A percentile compares a stretch with the other conserved stretches of the same genome.
These are phyloP conservation scores for Eucalyptus cladocalyx DNA, from an alignment of 345 rosid genomes.

Conservation along the genomic window DNA sequence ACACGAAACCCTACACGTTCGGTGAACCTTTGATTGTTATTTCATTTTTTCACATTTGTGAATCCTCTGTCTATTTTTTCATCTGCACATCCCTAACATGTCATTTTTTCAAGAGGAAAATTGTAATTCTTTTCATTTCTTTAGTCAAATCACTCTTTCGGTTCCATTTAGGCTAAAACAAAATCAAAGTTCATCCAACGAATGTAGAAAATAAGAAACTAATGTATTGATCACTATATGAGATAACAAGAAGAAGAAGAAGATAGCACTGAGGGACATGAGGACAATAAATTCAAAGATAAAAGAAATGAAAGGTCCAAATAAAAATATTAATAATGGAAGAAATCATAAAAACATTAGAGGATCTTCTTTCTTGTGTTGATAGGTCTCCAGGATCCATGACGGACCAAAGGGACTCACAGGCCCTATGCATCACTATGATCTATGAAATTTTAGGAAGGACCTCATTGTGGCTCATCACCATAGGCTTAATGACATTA, in stretches of 20 bases:
- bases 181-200: neutral
- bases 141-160: neutral
- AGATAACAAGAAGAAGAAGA: neutral
- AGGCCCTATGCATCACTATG: too few species aligned
- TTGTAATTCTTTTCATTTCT: neutral
- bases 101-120: neutral
- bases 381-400: neutral
- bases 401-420: neutral
- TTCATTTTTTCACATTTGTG: too few species aligned
- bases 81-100: neutral
- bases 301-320: neutral
- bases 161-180: neutral
- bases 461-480: neutral
- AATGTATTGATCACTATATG: neutral
- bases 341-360: neutral
- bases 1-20: neutral
- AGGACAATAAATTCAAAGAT: neutral
- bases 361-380: neutral
- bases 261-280: neutral
- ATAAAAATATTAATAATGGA: neutral
- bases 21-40: neutral
- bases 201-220: neutral
- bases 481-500: neutral
- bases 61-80: neutral
- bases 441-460: neutral